Base-by-base conservation (phyloP, 495 filamentous ascomycete genomes). In the Talaromyces stipitatus region DNA sequence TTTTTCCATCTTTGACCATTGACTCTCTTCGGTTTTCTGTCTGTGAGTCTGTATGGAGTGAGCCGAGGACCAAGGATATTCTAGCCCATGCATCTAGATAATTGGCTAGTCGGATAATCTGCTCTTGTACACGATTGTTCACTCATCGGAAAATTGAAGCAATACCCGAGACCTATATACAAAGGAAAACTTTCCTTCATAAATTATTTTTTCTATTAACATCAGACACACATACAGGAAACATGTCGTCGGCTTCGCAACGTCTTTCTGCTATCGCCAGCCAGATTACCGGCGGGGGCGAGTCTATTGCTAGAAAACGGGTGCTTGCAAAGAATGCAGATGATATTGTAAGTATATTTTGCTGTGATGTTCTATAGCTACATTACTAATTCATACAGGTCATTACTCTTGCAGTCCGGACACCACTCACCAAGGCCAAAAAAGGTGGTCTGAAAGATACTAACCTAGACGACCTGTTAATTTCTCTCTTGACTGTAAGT, bases 391-490 rank as follows among this genome's bases (percentile, higher is more conserved):
- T 14, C 22, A 48, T n/a, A 57, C 43, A 77, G 74, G 92, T 97
- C 60, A 95, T 97, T 64, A 95, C 90, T 10, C 80, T 89, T 60
- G 86, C 89, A 9, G 77, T 89, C 51, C 82, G 90, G 22, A 92
- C 89, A 16, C 87, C 90, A 0, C 82, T 95, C 53, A 82, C 86
- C 48, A 95, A 92, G 70, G 87, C 79, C 54, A 72, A 75, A 61
- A 90, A 90, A 73, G 92, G 92, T 63, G 89, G 92, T 11, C 81
- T 97, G 70, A 96, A 96, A 76, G 92, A 97, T 69, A 95, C 92
- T 16, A 75, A 78, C 3, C 75, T 97, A 24, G 92, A 97, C 72
- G 85, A 83, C 65, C 77, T 97, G 27, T 74, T 94, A 47, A 84
- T 88, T 65, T 85, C 89, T 47, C 75, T 95, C 7, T 73, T 96